A percentile compares a stretch with the other conserved stretches of the same genome.
Evolutionary conservation across 345 rosid genomes (phyloP).

Genomic region (Theobroma cacao): DNA sequence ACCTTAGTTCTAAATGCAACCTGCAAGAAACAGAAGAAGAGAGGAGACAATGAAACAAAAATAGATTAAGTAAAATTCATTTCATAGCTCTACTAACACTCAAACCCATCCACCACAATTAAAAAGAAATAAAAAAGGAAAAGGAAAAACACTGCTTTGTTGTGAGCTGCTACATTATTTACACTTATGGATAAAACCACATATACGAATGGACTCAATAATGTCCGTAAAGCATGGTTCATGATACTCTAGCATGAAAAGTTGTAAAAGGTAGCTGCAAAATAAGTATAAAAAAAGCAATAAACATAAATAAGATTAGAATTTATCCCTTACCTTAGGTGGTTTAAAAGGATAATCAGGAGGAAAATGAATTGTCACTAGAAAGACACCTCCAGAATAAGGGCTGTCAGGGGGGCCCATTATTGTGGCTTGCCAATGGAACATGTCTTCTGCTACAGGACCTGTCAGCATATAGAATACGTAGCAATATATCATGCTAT

Average conservation of each 20-base stretch:
- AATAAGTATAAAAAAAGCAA: neutral
- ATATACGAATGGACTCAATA: neutral
- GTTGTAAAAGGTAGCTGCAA: neutral
- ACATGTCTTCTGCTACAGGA: slow-evolving; percentile 63
- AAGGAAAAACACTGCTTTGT: neutral
- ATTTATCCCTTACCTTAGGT: slow-evolving; percentile 17
- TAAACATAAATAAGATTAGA: neutral
- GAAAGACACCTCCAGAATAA: slow-evolving; percentile 24
- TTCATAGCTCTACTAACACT: neutral
- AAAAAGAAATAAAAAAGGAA: neutral
- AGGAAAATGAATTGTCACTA: slow-evolving; percentile 21
- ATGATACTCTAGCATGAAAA: neutral
- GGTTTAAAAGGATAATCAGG: slow-evolving; percentile 27
- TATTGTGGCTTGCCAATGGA: slow-evolving; percentile 36
- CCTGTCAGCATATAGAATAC: slow-evolving; percentile 4
- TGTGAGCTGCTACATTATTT: neutral
- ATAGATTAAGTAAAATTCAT: neutral
- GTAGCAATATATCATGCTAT: neutral
- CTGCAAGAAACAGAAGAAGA: slow-evolving; percentile 29
- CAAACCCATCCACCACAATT: neutral
- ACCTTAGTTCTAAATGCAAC: slow-evolving; percentile 94
- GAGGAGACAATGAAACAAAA: neutral
- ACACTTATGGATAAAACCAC: neutral
- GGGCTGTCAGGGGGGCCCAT: slow-evolving; percentile 26
- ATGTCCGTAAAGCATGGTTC: neutral